Conservation (phyloP, 1,139 yeast genomes). For the Suhomyces kunorum region DNA sequence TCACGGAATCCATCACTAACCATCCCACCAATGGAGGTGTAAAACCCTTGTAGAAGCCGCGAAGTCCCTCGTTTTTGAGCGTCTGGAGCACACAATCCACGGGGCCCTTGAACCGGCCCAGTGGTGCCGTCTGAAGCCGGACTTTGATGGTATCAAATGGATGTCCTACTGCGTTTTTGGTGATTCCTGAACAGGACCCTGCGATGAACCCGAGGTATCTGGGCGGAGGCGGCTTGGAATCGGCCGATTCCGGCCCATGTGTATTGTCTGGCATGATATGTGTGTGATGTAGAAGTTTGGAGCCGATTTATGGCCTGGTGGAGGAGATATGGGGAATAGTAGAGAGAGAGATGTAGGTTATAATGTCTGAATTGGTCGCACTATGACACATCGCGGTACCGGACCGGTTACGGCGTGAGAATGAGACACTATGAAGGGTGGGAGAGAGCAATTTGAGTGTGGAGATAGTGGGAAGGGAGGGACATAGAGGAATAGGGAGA, state of each 20-base stretch:
- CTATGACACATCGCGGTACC: too few relatives aligned
- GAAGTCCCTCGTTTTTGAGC: slow-evolving; percentile 66
- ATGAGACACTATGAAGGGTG: too few relatives aligned
- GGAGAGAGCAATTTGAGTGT: too few relatives aligned
- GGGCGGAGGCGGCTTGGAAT: slow-evolving; percentile 39
- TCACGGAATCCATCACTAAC: slow-evolving; percentile 88
- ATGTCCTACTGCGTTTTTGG: slow-evolving; percentile 88
- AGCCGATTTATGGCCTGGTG: too few relatives aligned
- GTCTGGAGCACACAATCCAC: slow-evolving; percentile 78
- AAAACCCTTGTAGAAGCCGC: slow-evolving; percentile 83
- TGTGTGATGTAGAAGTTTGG: too few relatives aligned
- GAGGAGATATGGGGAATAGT: too few relatives aligned
- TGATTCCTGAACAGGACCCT: slow-evolving; percentile 83
- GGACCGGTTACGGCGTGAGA: too few relatives aligned
- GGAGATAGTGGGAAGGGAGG: too few relatives aligned
- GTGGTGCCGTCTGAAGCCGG: slow-evolving; percentile 76
- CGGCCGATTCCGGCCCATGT: not conserved
- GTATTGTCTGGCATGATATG: not conserved
- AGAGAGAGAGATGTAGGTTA: too few relatives aligned
- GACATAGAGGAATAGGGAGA: too few relatives aligned
- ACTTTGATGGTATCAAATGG: slow-evolving; percentile 93
- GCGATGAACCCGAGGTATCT: slow-evolving; percentile 79
- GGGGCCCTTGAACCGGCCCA: slow-evolving; percentile 76
- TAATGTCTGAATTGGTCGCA: too few relatives aligned
- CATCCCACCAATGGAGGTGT: slow-evolving; percentile 92